Base-by-base conservation (phyloP, 2,329 filamentous ascomycete genomes). In the Pseudofabraea citricarpa region DNA sequence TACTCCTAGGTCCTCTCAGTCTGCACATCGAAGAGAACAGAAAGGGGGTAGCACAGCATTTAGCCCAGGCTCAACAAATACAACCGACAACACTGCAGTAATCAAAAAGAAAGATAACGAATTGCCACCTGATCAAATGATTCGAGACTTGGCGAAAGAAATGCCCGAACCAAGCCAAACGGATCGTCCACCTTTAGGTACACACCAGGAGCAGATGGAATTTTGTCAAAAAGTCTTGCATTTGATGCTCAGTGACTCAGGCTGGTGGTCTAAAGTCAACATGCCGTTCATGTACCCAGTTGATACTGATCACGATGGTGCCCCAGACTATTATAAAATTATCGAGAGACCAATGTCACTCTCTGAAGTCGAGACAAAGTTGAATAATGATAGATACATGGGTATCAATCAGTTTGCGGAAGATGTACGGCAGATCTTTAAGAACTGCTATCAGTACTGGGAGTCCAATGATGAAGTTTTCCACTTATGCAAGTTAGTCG, bases 391-490 rank as follows among this genome's bases (percentile, higher is more conserved):
- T 16, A 70, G 73, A 52, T 83, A 83, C 56, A 55, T 45, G 3
- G 67, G 62, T 39, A 70, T 77, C 6, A 67, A 72, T 3, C 74
- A 79, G 41, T 83, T 83, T 51, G 58, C 72, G 27, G 61, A 60
- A 3, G 79, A 83, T 59, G 71, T 83, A 55, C 72, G 75, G 6
- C 75, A 79, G 55, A 83, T 83, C 26, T 82, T 82, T 46, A 62
- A 70, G 20, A 83, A 83, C 58, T 82, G 77, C 59, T 81, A 77
- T 59, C 73, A 70, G n/a, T 83, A 83, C 61, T 82, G 79, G 75
- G 73, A 66, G 37, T 69, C 70, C 48, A 67, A 68, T 20, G 73
- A 78, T 39, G 67, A 69, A 0, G 78, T 82, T 64, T 81, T 71
- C 64, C 56, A 58, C 0, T 69, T 73, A 1, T 77, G 77, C 48